These are phyloP conservation scores for Selenicereus undatus DNA, from an alignment of 148 eudicot genomes.

Conservation along the genomic window DNA sequence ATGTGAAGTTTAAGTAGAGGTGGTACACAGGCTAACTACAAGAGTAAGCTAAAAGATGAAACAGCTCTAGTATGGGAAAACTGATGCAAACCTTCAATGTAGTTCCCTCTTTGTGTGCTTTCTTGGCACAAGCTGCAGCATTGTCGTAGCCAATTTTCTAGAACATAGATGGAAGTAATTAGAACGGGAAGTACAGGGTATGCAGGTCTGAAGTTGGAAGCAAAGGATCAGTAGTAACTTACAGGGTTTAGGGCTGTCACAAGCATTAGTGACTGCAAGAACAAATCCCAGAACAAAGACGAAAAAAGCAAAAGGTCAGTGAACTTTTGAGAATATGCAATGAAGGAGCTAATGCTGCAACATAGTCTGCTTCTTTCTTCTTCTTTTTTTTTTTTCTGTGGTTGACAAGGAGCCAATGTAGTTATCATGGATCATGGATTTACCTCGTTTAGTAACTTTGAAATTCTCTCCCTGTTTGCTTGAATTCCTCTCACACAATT, in stretches of 20 bases:
- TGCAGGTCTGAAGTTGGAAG: background rate
- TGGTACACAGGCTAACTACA: background rate
- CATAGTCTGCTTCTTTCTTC: too few species aligned
- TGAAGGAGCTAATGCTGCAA: background rate
- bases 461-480: conserved; percentile 81
- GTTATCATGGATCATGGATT: conserved; percentile 8
- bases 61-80: background rate
- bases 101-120: conserved; percentile 89
- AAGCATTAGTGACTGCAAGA: conserved; percentile 90
- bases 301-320: conserved; percentile 20
- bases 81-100: conserved; percentile 59
- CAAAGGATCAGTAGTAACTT: conserved; percentile 35
- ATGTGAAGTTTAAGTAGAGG: background rate
- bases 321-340: conserved; percentile 1
- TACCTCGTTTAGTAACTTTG: conserved; percentile 83
- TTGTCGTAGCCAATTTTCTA: conserved; percentile 98
- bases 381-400: too few species aligned
- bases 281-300: background rate
- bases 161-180: conserved; percentile 13
- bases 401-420: background rate
- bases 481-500: conserved; percentile 93
- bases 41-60: background rate
- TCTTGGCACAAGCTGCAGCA: conserved; percentile 94
- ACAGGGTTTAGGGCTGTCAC: conserved; percentile 96
- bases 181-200: conserved; percentile 5